These are phyloP conservation scores for Gastrodia elata DNA, from an alignment of 106 monocot species.

Conservation along the genomic window DNA sequence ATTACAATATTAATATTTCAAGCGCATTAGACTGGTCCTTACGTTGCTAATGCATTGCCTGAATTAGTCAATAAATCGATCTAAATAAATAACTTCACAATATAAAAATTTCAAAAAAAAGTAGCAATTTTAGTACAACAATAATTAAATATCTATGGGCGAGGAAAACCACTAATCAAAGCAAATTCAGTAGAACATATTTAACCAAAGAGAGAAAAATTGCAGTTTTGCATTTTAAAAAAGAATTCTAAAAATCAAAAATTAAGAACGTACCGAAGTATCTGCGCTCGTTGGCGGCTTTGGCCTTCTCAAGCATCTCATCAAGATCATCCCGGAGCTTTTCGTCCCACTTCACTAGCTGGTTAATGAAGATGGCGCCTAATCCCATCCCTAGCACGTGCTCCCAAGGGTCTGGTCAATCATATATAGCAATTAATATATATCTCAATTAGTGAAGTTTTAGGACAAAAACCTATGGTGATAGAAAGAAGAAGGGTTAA, in stretches of 20 bases:
- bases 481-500: slow-evolving; percentile 11
- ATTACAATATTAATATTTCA: too few relatives aligned
- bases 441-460: background rate
- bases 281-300: slow-evolving; percentile 81
- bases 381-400: slow-evolving; percentile 88
- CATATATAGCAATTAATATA: background rate
- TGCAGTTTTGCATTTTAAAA: background rate
- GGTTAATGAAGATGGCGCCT: slow-evolving; percentile 71
- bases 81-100: background rate
- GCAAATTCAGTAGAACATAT: background rate
- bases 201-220: background rate
- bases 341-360: slow-evolving; percentile 79
- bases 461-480: background rate
- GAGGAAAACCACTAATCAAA: background rate
- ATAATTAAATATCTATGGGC: background rate
- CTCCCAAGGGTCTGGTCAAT: slow-evolving; percentile 86
- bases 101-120: background rate
- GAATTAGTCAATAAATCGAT: background rate
- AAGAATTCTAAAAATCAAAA: background rate
- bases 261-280: slow-evolving; percentile 52
- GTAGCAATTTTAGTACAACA: background rate
- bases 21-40: too few relatives aligned
- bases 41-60: too few relatives aligned
- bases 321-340: slow-evolving; percentile 80
- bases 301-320: slow-evolving; percentile 82